These are phyloP conservation scores for Tolypocladium cylindrosporum DNA, from an alignment of 2,329 filamentous ascomycete genomes.

Conservation along the genomic window DNA sequence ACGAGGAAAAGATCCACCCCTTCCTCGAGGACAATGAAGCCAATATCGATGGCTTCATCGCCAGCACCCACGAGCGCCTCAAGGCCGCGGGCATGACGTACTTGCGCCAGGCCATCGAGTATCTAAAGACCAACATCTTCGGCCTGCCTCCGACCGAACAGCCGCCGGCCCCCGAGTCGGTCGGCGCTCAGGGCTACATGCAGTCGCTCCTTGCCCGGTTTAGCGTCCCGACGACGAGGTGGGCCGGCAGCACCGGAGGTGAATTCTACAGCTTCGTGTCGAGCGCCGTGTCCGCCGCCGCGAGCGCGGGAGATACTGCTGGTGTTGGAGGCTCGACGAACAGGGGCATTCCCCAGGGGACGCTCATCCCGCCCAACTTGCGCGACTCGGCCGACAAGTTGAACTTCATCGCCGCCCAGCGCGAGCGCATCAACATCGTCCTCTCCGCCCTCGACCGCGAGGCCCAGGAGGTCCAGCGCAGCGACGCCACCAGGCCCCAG, in stretches of 20 bases:
- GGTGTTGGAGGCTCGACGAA: slow-evolving; percentile 1
- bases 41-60: slow-evolving; percentile 86
- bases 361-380: slow-evolving; percentile 62
- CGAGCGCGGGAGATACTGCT: slow-evolving; percentile 29
- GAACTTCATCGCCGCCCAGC: slow-evolving; percentile 67
- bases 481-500: slow-evolving; percentile 15
- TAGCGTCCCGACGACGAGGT: slow-evolving; percentile 63
- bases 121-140: slow-evolving; percentile 67
- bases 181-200: slow-evolving; percentile 54
- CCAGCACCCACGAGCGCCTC: slow-evolving; percentile 66
- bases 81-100: slow-evolving; percentile 69
- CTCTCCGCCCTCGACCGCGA: slow-evolving; percentile 73
- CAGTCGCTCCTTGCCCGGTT: slow-evolving; percentile 79
- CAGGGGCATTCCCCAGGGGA: slow-evolving; percentile 31
- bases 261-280: slow-evolving; percentile 75
- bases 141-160: slow-evolving; percentile 53
- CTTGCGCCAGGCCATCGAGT: slow-evolving; percentile 59
- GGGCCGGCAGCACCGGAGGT: slow-evolving; percentile 34
- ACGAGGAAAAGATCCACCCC: slow-evolving; percentile 76
- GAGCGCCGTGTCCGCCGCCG: slow-evolving; percentile 58
- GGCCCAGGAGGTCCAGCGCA: slow-evolving; percentile 48
- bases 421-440: slow-evolving; percentile 64
- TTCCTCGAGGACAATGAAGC: slow-evolving; percentile 80
- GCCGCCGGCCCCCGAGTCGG: slow-evolving; percentile 27
- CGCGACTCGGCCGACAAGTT: slow-evolving; percentile 55